These are phyloP conservation scores for Cystobasidium sp. DNA, from an alignment of 1,284 basidiomycete species.

Conservation along the genomic window DNA sequence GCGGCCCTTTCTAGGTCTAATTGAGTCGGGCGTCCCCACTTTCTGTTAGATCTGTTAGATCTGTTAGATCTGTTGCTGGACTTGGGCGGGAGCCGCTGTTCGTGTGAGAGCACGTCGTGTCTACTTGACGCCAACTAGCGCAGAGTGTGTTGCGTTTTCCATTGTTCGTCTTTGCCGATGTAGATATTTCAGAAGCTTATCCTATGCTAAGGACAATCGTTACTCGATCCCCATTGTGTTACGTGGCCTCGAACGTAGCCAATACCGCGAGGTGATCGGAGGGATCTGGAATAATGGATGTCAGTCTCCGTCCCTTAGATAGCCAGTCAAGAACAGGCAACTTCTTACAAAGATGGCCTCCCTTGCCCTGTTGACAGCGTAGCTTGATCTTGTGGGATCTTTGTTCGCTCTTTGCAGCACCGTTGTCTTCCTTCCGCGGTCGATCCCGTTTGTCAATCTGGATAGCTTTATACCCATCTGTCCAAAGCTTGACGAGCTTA, in stretches of 20 bases:
- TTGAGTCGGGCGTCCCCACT: no score
- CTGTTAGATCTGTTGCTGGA: no score
- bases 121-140: no score
- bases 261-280: constrained; percentile 38
- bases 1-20: no score
- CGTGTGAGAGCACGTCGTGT: no score
- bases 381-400: constrained; percentile 21
- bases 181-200: not conserved
- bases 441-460: constrained; percentile 18
- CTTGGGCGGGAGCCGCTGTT: no score
- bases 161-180: no score
- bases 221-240: no score
- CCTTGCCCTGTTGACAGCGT: constrained; percentile 26
- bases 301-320: not conserved
- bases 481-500: not conserved
- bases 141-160: no score
- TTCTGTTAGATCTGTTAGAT: no score
- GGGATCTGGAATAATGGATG: constrained; percentile 1
- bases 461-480: constrained; percentile 22
- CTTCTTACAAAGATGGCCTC: constrained; percentile 28
- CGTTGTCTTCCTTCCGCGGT: not conserved
- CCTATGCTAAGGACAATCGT: not conserved
- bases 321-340: not conserved
- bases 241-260: constrained; percentile 6
- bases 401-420: not conserved